Conservation (phyloP, 108 stramenopile species). For the Aurantiochytrium sp. region DNA sequence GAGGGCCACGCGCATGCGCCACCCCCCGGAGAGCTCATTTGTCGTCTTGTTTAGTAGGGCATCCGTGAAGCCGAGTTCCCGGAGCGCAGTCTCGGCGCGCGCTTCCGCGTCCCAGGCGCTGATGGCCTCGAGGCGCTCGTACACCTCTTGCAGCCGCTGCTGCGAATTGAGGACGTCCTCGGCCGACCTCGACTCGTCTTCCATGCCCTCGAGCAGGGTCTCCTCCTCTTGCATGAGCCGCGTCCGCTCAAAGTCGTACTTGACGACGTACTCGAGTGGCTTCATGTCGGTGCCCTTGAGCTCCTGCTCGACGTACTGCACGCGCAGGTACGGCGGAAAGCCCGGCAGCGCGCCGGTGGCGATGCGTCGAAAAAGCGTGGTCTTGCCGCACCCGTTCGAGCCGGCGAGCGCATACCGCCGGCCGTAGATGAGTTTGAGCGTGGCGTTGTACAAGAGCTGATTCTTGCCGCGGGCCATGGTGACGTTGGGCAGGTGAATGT, state of each 20-base stretch:
- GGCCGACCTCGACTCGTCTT: not conserved
- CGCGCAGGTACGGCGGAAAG: conserved; percentile 62
- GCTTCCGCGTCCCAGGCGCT: conserved; percentile 59
- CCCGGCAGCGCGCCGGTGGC: conserved; percentile 55
- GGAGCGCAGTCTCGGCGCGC: conserved; percentile 58
- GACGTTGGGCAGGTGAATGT: not conserved
- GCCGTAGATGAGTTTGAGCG: conserved; percentile 61
- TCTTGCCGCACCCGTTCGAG: conserved; percentile 81
- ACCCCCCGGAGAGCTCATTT: conserved; percentile 75
- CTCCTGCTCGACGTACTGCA: conserved; percentile 71
- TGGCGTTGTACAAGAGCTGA: conserved; percentile 64
- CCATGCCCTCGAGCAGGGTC: conserved; percentile 34
- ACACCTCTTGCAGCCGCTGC: conserved; percentile 44
- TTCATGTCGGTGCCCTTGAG: conserved; percentile 40
- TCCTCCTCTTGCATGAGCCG: conserved; percentile 51
- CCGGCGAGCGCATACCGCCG: conserved; percentile 79
- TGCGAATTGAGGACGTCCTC: conserved; percentile 23
- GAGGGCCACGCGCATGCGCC: conserved; percentile 95
- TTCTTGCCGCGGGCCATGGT: conserved; percentile 39
- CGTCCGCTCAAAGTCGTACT: conserved; percentile 64
- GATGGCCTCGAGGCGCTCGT: conserved; percentile 52
- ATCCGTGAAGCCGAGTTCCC: conserved; percentile 74
- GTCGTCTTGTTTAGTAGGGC: conserved; percentile 78
- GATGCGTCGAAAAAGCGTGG: conserved; percentile 67
- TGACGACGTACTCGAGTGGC: conserved; percentile 58